Evolutionary conservation across 140 eudicot genomes (phyloP), one percentile per base, ranked within the genome.

Genomic region (Cichorium intybus): DNA sequence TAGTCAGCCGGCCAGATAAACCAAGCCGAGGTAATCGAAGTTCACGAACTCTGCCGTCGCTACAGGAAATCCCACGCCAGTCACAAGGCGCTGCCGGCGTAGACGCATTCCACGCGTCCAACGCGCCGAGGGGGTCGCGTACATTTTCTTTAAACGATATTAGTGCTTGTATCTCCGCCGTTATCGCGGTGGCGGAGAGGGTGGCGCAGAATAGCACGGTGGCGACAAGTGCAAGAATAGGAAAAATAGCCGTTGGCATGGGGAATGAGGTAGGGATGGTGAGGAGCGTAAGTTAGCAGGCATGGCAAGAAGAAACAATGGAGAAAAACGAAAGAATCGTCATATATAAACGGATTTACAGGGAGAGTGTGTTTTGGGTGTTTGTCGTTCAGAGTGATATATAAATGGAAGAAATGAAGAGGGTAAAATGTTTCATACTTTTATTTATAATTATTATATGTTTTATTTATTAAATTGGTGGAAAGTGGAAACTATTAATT

Each of bases 61-160:
- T 52, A 63, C 97, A 91, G 8, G 17, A 17, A 33, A 91, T 78
- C n/a, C 97, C 97, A 1, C 72, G 80, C 97, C 96, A 91, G 71
- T 91, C 97, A 34, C 97, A 91, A 5, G 97, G 97, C 3, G 97
- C 95, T 0, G 48, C 26, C 0, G 84, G 73, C 16, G 97, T 78
- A 31, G 97, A 76, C 0, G 74, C 10, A 52, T 81, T 66, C 97
- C 97, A 91, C 18, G 68, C 76, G 75, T 71, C 87, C 43, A 91
- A 24, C 14, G 79, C 95, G 62, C 95, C 95, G 24, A 76, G 85
- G 2, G 95, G 95, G 21, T 91, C 97, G 72, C 71, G 58, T 18
- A 91, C 68, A 18, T 69, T 78, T 18, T 24, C 22, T 28, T 79
- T 87, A 71, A 91, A 87, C 6, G 86, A 55, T 3, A 76, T 15